Base-by-base conservation (phyloP, 331 rosid species). In the Pyrus hybrid region DNA sequence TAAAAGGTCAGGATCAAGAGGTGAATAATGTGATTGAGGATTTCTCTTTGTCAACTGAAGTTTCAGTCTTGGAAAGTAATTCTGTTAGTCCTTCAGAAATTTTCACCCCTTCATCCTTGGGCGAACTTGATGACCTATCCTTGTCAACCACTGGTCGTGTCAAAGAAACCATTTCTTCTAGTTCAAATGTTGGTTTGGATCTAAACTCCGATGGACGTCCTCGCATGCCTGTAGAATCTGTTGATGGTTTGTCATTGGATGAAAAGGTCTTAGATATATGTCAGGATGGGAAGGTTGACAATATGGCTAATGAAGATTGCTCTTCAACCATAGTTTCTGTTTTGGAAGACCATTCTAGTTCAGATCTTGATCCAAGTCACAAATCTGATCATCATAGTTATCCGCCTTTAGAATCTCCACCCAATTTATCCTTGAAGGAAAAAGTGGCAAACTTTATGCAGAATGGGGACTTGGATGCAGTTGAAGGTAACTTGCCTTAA, bases 1-100 rank as follows among this genome's bases (percentile, higher is more conserved):
- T 79, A 88, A 81, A 87, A 90, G 98, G 98, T 79, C 96, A 87
- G 93, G 89, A 85, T 82, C 86, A 67, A 33, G 80, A 73, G 73
- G 70, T 63, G 71, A 82, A 77, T 30, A 41, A 66, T 75, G 72
- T 32, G 62, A 72, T 26, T 22, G 85, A 75, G 71, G 85, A 70
- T 35, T 60, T 66, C 28, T 28, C 80, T 7, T 58, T 47, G 2
- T 72, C 82, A 17, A 63, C 67, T 69, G 71, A 74, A 51, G 72
- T 57, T 83, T 51, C 43, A 61, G 20, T 20, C 17, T 9, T 26
- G 54, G 87, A 80, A 65, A 68, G 53, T 35, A 17, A 51, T 83
- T 82, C 72, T 63, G 43, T 63, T 66, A 43, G 83, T 85, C 81
- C 81, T 35, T 17, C 56, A 54, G 90, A 84, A 81, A 57, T 58